These are phyloP conservation scores for Rhodotorula sphaerocarpa DNA, from an alignment of 768 basidiomycete species.

Conservation along the genomic window DNA sequence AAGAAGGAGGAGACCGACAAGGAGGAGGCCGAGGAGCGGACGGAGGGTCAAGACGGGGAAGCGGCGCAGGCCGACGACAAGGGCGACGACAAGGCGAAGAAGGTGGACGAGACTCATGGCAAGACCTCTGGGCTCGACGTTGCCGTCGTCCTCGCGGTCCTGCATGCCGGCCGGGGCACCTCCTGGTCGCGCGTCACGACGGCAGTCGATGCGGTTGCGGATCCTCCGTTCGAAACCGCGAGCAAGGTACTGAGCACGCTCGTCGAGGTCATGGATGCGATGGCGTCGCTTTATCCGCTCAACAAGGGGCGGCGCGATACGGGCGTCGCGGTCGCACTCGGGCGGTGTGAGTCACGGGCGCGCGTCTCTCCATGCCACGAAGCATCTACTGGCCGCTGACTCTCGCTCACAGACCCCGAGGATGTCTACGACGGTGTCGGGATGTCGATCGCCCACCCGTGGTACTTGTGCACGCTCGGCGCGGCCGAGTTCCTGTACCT, in stretches of 20 bases:
- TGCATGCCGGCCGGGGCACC: constrained; percentile 25
- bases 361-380: too few relatives aligned
- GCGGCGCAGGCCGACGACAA: constrained; percentile 1
- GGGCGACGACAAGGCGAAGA: constrained; percentile 3
- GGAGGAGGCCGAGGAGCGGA: not conserved
- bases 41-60: too few relatives aligned
- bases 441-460: constrained; percentile 30
- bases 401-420: constrained; percentile 8
- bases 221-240: constrained; percentile 6
- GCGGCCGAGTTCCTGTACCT: constrained; percentile 36
- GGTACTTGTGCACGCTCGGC: constrained; percentile 35
- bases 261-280: constrained; percentile 16
- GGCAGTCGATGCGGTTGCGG: not conserved
- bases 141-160: constrained; percentile 29
- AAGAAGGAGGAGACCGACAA: not conserved
- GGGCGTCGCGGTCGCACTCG: constrained; percentile 27
- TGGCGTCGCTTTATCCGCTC: constrained; percentile 31
- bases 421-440: constrained; percentile 39
- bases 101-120: constrained; percentile 19
- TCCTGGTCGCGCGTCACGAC: constrained; percentile 12
- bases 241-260: constrained; percentile 32
- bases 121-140: constrained; percentile 26
- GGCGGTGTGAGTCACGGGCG: too few relatives aligned
- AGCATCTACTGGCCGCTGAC: too few relatives aligned
- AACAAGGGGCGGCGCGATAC: constrained; percentile 17